These are phyloP conservation scores for Aspergillus asperescens DNA, from an alignment of 495 filamentous ascomycete species.

Conservation along the genomic window DNA sequence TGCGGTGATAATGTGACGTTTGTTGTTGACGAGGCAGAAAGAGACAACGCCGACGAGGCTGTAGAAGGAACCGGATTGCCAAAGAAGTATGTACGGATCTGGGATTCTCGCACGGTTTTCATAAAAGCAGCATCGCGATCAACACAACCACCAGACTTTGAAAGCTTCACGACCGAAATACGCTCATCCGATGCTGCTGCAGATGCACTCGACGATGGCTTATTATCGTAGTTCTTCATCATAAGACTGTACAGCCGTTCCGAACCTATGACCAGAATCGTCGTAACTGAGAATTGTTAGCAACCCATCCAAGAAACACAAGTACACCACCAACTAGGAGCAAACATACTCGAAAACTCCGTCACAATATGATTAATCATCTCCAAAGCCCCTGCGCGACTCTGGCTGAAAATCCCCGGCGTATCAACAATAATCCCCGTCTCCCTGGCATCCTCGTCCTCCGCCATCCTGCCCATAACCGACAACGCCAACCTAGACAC, in stretches of 20 bases:
- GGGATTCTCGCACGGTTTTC: constrained; percentile 61
- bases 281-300: constrained; percentile 51
- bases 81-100: constrained; percentile 92
- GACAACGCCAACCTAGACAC: constrained; percentile 74
- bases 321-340: neutral
- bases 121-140: constrained; percentile 72
- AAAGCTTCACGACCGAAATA: constrained; percentile 69
- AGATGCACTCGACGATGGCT: constrained; percentile 50
- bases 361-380: constrained; percentile 75
- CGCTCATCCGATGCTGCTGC: constrained; percentile 48
- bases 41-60: constrained; percentile 28
- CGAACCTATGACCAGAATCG: constrained; percentile 78
- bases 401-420: constrained; percentile 59
- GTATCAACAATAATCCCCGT: constrained; percentile 86
- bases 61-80: constrained; percentile 52
- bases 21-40: constrained; percentile 31
- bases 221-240: constrained; percentile 61
- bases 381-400: constrained; percentile 61
- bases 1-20: constrained; percentile 77
- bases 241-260: constrained; percentile 76
- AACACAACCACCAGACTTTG: constrained; percentile 84
- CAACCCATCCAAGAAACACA: neutral
- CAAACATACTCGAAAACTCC: constrained; percentile 68
- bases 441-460: constrained; percentile 62
- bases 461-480: constrained; percentile 69